Percentiles rank a stretch among this genome's conserved stretches.
phyloP scores from a whole-genome alignment of 805 yeast genomes.

The Candida corydali region DNA sequence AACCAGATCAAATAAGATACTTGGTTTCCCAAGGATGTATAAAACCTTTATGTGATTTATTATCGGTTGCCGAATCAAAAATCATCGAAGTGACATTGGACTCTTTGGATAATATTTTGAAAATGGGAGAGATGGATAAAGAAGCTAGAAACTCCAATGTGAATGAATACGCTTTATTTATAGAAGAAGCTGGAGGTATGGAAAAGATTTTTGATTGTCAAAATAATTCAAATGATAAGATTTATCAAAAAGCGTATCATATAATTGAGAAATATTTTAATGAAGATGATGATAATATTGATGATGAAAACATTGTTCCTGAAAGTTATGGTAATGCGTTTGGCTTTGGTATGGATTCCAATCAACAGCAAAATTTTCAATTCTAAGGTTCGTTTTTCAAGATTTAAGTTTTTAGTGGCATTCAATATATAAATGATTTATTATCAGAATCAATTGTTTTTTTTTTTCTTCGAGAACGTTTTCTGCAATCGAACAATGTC shows the following conservation, averaged over 20 bases:
- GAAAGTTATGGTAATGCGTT: slow-evolving; percentile 77
- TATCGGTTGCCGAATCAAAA: slow-evolving; percentile 83
- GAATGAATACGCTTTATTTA: slow-evolving; percentile 84
- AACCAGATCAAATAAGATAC: slow-evolving; percentile 91
- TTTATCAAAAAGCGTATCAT: slow-evolving; percentile 84
- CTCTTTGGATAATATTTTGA: slow-evolving; percentile 88
- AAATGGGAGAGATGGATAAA: slow-evolving; percentile 90
- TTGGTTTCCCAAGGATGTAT: slow-evolving; percentile 94
- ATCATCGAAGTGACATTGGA: slow-evolving; percentile 93
- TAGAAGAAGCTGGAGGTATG: slow-evolving; percentile 98
- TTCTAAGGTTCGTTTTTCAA: slow-evolving; percentile 21
- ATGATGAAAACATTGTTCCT: slow-evolving; percentile 67
- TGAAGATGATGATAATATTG: slow-evolving; percentile 76
- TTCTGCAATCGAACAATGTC: slow-evolving; percentile 6
- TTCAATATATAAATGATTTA: too few relatives aligned
- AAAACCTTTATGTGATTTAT: slow-evolving; percentile 92
- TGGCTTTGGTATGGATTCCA: slow-evolving; percentile 74
- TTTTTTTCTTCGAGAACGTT: neutral
- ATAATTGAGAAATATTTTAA: slow-evolving; percentile 90
- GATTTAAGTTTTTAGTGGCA: slow-evolving; percentile 1
- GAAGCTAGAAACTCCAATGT: slow-evolving; percentile 64
- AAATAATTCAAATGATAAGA: slow-evolving; percentile 84
- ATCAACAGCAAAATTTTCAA: slow-evolving; percentile 50
- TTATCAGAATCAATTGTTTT: too few relatives aligned
- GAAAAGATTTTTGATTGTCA: slow-evolving; percentile 94